Evolutionary conservation across 495 filamentous ascomycete genomes (phyloP), one percentile per base, ranked within the genome.

Genomic region (Astrothelium subdiscretum): DNA sequence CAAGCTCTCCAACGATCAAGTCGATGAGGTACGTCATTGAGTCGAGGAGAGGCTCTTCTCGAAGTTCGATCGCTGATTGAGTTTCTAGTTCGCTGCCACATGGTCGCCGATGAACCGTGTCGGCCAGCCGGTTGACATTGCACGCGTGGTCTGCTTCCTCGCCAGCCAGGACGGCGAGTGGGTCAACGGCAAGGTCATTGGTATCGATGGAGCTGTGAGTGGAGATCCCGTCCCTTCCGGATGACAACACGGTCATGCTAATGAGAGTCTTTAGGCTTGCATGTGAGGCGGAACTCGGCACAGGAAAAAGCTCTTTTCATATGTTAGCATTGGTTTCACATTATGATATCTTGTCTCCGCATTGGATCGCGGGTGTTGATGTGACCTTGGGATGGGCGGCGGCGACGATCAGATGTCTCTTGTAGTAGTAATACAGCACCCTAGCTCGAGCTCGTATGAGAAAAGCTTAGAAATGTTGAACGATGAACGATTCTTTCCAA

Each of bases 161-260:
- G 82, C 81, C 26, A 83, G 80, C 42, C 79, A 86, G 66, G 83
- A 87, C 65, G 84, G 82, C 51, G 83, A 83, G 63, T 87, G 84
- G 84, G 73, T 87, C 59, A 87, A 86, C 69, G 84, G 83, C 65
- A 83, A 85, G 77, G 69, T 77, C 58, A 70, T 76, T 59, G 74
- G 74, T 59, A 74, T 77, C 51, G 69, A 71, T 62, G 69, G 68
- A 27, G 67, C 67, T 48, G 48, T 54, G 29, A 54, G 48, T 54
- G 1, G 11, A 26, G 20, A 32, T 51, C 4, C 20, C 15, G 6
- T 61, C 4, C 38, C 0, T 24, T 0, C 24, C 11, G 10, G 0
- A n/a, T 11, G n/a, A 35, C 1, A 5, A 4, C 0, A 35, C n/a
- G n/a, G n/a, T 10, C 1, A 1, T 24, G 3, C 57, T 59, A 24